Conservation (phyloP, 202 grass and related monocot genomes). For the Cymbopogon flexuosus region DNA sequence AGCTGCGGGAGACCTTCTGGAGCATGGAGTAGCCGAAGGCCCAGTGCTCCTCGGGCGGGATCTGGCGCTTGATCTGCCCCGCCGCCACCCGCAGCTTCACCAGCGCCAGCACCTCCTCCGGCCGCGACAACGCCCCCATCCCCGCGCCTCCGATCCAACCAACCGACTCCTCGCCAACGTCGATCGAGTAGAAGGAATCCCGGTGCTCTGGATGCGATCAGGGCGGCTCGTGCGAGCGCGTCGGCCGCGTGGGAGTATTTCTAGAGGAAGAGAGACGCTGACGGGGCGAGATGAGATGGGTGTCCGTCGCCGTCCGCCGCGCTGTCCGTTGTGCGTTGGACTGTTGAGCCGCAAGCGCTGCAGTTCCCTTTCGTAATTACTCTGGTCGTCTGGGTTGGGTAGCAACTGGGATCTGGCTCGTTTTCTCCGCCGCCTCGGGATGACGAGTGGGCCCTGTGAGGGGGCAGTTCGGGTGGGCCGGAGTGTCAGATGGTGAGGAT, state of each 20-base stretch:
- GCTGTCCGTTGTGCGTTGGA: background rate
- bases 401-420: background rate
- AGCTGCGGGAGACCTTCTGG: conserved; percentile 88
- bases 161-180: too few relatives aligned
- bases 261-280: background rate
- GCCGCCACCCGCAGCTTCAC: conserved; percentile 73
- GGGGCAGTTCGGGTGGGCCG: background rate
- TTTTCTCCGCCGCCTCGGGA: background rate
- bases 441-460: background rate
- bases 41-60: conserved; percentile 89
- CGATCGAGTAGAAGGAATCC: background rate
- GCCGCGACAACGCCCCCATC: conserved; percentile 61
- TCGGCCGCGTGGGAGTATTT: background rate
- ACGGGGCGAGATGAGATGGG: background rate
- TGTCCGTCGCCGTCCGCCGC: background rate
- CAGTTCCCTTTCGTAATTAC: background rate
- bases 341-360: too few relatives aligned
- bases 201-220: background rate
- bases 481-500: background rate
- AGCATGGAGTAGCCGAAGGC: conserved; percentile 97
- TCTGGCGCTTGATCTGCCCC: conserved; percentile 77
- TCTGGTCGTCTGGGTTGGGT: background rate
- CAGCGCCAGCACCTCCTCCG: conserved; percentile 71
- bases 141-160: background rate
- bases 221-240: background rate